These are phyloP conservation scores for Paralagenidium karlingii DNA, from an alignment of 352 stramenopile species.

Conservation along the genomic window DNA sequence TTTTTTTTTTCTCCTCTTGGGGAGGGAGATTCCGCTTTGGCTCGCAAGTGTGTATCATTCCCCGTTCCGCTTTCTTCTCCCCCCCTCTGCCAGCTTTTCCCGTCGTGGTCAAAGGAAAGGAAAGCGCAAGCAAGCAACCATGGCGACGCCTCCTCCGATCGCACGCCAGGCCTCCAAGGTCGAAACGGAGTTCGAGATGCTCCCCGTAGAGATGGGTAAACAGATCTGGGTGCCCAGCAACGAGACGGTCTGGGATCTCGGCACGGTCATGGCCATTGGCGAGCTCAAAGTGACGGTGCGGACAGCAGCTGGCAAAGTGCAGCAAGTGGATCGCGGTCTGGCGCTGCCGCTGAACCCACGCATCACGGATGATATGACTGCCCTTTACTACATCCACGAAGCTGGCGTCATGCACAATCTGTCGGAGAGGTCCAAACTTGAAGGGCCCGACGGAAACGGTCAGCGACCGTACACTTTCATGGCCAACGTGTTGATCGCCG, in stretches of 20 bases:
- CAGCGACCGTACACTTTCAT: conserved; percentile 90
- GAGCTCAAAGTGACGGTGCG: conserved; percentile 78
- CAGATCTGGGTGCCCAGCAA: conserved; percentile 61
- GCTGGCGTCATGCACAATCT: conserved; percentile 93
- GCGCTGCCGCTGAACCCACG: conserved; percentile 68
- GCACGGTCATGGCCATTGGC: conserved; percentile 72
- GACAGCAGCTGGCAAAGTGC: conserved; percentile 70
- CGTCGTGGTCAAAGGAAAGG: too few species aligned
- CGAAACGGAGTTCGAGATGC: conserved; percentile 44
- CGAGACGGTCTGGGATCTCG: conserved; percentile 69
- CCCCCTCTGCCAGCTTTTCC: too few species aligned
- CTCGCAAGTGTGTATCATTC: too few species aligned
- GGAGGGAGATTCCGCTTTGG: too few species aligned
- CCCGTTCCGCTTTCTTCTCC: too few species aligned
- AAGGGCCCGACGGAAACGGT: conserved; percentile 42
- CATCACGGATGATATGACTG: conserved; percentile 88
- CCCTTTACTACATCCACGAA: conserved; percentile 92
- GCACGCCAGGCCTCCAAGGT: conserved; percentile 54
- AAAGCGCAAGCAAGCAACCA: too few species aligned
- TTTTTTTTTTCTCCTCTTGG: too few species aligned
- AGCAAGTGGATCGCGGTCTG: conserved; percentile 69
- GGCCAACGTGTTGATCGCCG: conserved; percentile 87
- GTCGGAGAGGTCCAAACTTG: conserved; percentile 81
- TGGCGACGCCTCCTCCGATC: conserved; percentile 58
- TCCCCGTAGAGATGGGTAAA: conserved; percentile 62